These are phyloP conservation scores for Monosporascus sp. DNA, from an alignment of 2,329 filamentous ascomycete genomes.

Conservation along the genomic window DNA sequence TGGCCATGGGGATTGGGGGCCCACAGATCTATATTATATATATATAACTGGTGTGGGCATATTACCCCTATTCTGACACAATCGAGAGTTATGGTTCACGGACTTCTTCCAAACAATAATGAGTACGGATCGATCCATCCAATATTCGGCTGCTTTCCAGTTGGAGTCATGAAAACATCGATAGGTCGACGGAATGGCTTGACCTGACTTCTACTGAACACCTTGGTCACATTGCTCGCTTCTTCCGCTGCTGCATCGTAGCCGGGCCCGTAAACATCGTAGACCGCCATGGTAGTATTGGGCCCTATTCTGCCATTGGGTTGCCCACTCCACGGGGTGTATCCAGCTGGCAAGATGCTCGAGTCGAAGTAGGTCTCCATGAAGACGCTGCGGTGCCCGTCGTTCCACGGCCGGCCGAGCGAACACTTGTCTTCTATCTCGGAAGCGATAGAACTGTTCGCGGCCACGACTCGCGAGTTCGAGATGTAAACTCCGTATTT, in stretches of 20 bases:
- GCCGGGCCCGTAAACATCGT: conserved; percentile 12
- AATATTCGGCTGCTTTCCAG: conserved; percentile 12
- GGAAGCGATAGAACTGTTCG: conserved; percentile 41
- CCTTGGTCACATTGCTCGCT: conserved; percentile 11
- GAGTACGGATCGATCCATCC: conserved; percentile 12
- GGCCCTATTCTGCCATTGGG: conserved; percentile 8
- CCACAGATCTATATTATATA: no score
- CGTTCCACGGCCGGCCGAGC: conserved; percentile 59
- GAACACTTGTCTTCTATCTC: conserved; percentile 41
- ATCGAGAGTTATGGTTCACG: no score
- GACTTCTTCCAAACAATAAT: no score
- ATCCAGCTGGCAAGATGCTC: conserved; percentile 47
- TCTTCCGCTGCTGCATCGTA: conserved; percentile 13
- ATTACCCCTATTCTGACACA: no score
- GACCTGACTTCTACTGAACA: conserved; percentile 8
- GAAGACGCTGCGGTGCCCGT: conserved; percentile 51
- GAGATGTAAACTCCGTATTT: conserved; percentile 63
- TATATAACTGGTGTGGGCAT: no score
- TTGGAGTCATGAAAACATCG: conserved; percentile 15
- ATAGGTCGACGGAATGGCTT: conserved; percentile 11
- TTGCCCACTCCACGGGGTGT: conserved; percentile 43
- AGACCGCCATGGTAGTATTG: conserved; percentile 16
- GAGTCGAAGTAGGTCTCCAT: conserved; percentile 49
- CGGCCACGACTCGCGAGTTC: conserved; percentile 45
- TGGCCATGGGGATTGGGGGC: no score